Evolutionary conservation across 164 flowering plant species (phyloP).

Genomic region (Magnolia changhungtana): DNA sequence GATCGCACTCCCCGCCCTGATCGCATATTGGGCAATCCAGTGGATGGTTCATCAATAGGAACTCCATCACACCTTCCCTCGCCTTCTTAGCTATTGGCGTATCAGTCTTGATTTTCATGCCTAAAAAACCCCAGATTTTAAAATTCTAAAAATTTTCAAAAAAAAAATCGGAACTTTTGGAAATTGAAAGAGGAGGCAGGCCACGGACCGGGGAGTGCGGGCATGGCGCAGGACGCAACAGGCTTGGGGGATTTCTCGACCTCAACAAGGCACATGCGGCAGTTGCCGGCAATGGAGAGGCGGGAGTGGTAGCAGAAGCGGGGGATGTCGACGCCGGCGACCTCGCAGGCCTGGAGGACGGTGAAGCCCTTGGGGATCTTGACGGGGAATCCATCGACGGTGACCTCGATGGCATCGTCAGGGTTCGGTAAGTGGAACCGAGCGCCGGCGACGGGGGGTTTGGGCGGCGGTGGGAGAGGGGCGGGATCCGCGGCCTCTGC

Average conservation of each 20-base stretch:
- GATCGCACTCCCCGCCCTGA: conserved; percentile 99
- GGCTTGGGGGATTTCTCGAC: conserved; percentile 99
- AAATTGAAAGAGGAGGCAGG: background rate
- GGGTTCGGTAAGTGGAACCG: conserved; percentile 69
- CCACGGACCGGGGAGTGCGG: conserved; percentile 86
- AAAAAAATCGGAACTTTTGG: no score
- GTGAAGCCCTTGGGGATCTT: conserved; percentile 95
- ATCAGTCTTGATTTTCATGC: conserved; percentile 98
- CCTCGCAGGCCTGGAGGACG: conserved; percentile 91
- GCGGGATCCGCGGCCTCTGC: conserved; percentile 32
- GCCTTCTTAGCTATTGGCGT: conserved; percentile 97
- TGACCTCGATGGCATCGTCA: conserved; percentile 89
- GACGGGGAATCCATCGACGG: conserved; percentile 89
- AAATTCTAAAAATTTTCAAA: background rate
- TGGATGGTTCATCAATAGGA: conserved; percentile 97
- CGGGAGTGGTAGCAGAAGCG: conserved; percentile 90
- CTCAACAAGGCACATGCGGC: conserved; percentile 98
- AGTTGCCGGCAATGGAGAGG: conserved; percentile 93
- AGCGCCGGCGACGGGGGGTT: conserved; percentile 75
- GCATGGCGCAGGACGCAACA: conserved; percentile 99
- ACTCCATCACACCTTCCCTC: conserved; percentile 98
- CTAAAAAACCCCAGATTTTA: conserved; percentile 24
- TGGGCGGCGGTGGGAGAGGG: conserved; percentile 44
- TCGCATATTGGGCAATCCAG: conserved; percentile 99
- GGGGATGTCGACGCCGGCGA: conserved; percentile 95